A percentile compares a stretch with the other conserved stretches of the same genome.
Evolutionary conservation across 1,284 basidiomycete genomes (phyloP).

Genomic region (Cryptococcus amylolentus): DNA sequence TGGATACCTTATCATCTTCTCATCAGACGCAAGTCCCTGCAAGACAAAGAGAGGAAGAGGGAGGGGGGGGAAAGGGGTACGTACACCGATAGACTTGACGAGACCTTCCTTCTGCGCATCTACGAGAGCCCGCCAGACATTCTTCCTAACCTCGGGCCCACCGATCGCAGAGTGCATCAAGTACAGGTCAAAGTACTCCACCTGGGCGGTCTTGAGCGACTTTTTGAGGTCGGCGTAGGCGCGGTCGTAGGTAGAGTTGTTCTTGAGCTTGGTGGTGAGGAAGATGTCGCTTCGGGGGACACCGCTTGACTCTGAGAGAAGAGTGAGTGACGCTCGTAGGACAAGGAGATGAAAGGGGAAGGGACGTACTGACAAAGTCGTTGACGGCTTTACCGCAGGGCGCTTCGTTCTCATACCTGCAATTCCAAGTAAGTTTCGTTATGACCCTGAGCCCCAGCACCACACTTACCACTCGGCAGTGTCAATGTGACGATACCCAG

Average conservation of each 20-base stretch:
- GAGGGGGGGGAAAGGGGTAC: constrained; percentile 5
- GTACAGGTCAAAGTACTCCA: constrained; percentile 53
- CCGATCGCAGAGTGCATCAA: constrained; percentile 52
- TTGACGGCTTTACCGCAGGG: constrained; percentile 61
- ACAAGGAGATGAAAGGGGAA: neutral
- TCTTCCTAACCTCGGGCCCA: constrained; percentile 45
- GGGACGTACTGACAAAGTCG: constrained; percentile 54
- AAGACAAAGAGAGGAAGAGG: neutral
- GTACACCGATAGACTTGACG: constrained; percentile 50
- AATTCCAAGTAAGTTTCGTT: constrained; percentile 11
- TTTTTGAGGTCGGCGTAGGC: constrained; percentile 56
- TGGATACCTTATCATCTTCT: constrained; percentile 34
- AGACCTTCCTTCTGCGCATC: constrained; percentile 50
- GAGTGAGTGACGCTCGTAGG: neutral
- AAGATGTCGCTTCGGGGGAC: constrained; percentile 60
- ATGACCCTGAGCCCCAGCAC: neutral
- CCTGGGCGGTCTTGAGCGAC: constrained; percentile 57
- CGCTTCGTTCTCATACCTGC: constrained; percentile 68
- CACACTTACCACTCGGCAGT: constrained; percentile 47
- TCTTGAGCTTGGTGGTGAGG: constrained; percentile 66
- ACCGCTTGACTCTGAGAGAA: constrained; percentile 14
- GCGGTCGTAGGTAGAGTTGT: constrained; percentile 57
- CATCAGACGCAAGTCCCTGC: neutral
- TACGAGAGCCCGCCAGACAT: constrained; percentile 51
- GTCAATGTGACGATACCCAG: constrained; percentile 65